Conservation (phyloP, 805 yeast genomes). For the Yarrowia porcina region DNA sequence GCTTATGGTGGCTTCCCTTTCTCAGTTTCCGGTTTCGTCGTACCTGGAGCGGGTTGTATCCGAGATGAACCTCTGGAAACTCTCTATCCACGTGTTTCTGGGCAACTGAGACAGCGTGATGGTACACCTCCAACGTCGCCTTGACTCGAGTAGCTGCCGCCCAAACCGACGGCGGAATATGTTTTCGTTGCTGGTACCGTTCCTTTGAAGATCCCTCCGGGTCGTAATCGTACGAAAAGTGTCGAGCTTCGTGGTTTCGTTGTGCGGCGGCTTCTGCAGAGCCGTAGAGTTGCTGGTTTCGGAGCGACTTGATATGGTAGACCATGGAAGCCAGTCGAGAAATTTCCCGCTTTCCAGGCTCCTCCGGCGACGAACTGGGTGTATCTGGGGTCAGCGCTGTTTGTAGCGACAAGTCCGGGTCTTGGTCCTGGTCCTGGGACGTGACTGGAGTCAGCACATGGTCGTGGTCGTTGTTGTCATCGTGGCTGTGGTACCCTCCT, state of each 20-base stretch:
- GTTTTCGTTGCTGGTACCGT: slow-evolving; percentile 2
- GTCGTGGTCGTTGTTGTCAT: slow-evolving; percentile 16
- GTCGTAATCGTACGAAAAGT: slow-evolving; percentile 17
- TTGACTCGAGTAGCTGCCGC: slow-evolving; percentile 34
- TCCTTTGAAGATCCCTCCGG: slow-evolving; percentile 4
- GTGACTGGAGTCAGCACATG: slow-evolving; percentile 16
- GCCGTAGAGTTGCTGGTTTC: slow-evolving; percentile 22
- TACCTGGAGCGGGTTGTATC: slow-evolving; percentile 80
- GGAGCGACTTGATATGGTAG: slow-evolving; percentile 20
- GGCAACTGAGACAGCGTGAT: slow-evolving; percentile 30
- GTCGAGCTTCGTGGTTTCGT: slow-evolving; percentile 17
- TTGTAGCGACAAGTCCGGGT: background rate
- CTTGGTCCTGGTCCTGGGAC: slow-evolving; percentile 18
- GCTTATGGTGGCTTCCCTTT: slow-evolving; percentile 15
- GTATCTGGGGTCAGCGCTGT: slow-evolving; percentile 5
- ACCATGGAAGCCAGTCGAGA: slow-evolving; percentile 20
- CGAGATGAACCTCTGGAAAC: slow-evolving; percentile 39
- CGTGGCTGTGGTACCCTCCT: slow-evolving; percentile 4
- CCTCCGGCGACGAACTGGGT: background rate
- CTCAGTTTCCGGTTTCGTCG: slow-evolving; percentile 59
- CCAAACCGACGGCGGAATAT: slow-evolving; percentile 28
- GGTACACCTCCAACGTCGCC: slow-evolving; percentile 37
- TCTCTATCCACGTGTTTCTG: slow-evolving; percentile 28
- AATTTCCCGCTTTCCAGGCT: slow-evolving; percentile 11
- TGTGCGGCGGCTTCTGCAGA: slow-evolving; percentile 19